Evolutionary conservation across 352 stramenopile species (phyloP).

Genomic region (Phytophthora tentaculata): DNA sequence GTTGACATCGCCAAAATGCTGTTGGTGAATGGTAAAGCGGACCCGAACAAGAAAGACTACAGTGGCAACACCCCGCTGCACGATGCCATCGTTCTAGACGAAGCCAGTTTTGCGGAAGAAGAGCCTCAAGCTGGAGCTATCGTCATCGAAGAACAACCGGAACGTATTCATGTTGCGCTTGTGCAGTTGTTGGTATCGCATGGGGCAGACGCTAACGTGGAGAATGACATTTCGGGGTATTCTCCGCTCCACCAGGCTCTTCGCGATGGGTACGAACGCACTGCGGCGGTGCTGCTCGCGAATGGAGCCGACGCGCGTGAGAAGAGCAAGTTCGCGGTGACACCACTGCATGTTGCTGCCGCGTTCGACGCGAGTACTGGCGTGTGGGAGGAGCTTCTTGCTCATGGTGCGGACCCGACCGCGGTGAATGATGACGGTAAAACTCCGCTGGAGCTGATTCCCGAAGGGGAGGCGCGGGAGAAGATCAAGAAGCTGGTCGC

Average conservation of each 20-base stretch:
- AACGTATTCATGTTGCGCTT: constrained; percentile 2
- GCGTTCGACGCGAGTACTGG: neutral
- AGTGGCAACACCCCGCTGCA: constrained; percentile 7
- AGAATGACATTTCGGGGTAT: neutral
- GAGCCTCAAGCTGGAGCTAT: constrained; percentile 1
- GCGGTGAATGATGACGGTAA: neutral
- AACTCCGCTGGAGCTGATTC: neutral
- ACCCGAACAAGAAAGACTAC: constrained; percentile 12
- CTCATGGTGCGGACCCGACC: neutral
- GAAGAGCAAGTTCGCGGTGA: constrained; percentile 5
- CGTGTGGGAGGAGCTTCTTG: constrained; percentile 1
- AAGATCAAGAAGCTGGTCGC: neutral
- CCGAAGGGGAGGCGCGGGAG: neutral
- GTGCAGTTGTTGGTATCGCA: neutral
- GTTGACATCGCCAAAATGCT: constrained; percentile 1
- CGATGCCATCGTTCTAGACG: constrained; percentile 14
- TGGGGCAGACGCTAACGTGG: neutral
- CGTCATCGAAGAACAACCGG: neutral
- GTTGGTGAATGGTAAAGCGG: constrained; percentile 1
- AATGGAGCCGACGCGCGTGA: neutral
- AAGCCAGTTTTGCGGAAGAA: constrained; percentile 11
- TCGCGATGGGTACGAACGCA: neutral
- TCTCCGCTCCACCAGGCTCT: neutral
- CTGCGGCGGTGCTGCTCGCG: neutral
- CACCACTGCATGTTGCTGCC: neutral